Evolutionary conservation across 192 early-diverging fungal genomes (phyloP).

Genomic region (Obelidium mucronatum): DNA sequence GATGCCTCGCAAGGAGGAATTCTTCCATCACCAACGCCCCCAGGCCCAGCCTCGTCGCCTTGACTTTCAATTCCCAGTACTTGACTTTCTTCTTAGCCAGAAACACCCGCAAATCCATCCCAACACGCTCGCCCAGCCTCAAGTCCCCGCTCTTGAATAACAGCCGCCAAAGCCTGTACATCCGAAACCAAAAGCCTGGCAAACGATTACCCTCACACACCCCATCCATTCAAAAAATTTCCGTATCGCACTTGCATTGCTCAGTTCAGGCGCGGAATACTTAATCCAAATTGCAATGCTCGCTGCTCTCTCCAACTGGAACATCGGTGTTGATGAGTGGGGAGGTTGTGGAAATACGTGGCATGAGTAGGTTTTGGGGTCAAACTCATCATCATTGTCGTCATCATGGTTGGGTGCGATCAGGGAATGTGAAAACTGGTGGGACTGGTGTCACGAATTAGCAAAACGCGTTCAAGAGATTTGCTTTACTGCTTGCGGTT

Average conservation of each 20-base stretch:
- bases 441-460: background rate
- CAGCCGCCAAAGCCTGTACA: too few species aligned
- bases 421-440: background rate
- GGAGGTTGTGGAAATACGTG: background rate
- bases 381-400: background rate
- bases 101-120: too few species aligned
- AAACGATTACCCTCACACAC: background rate
- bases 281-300: background rate
- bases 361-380: background rate
- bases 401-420: background rate
- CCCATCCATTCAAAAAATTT: constrained; percentile 22
- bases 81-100: too few species aligned
- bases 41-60: too few species aligned
- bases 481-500: background rate
- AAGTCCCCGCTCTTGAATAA: too few species aligned
- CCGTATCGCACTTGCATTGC: background rate
- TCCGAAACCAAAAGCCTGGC: too few species aligned
- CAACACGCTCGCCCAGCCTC: too few species aligned
- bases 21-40: too few species aligned
- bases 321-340: background rate
- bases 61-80: too few species aligned
- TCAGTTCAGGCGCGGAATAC: background rate
- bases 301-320: background rate
- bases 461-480: constrained; percentile 2
- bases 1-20: too few species aligned